Conservation (phyloP, 345 rosid species). For the Melastoma malabathricum region DNA sequence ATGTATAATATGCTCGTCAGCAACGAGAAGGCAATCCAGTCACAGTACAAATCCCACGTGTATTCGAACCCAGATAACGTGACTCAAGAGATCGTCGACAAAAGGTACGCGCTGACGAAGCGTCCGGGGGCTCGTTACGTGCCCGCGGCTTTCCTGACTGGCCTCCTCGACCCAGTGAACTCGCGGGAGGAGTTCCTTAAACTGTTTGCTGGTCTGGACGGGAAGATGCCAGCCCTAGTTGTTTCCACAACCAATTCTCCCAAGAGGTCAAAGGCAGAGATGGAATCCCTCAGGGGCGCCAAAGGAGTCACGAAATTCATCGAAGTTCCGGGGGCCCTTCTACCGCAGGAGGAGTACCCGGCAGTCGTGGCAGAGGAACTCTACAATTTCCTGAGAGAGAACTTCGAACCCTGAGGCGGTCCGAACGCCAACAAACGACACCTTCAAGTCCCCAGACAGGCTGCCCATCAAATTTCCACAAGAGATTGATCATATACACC, state of each 20-base stretch:
- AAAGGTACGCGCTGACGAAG: conserved; percentile 60
- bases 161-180: conserved; percentile 72
- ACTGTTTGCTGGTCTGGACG: conserved; percentile 54
- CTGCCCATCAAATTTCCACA: too few species aligned
- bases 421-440: too few species aligned
- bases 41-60: conserved; percentile 82
- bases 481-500: too few species aligned
- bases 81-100: conserved; percentile 40
- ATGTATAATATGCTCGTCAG: conserved; percentile 87
- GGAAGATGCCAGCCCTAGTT: conserved; percentile 44
- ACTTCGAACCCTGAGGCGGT: conserved; percentile 14
- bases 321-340: conserved; percentile 70
- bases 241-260: conserved; percentile 60
- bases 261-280: conserved; percentile 82
- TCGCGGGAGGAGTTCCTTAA: conserved; percentile 60
- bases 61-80: conserved; percentile 77
- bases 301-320: conserved; percentile 63
- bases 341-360: conserved; percentile 92
- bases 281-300: conserved; percentile 64
- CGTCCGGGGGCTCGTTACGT: conserved; percentile 70
- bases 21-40: conserved; percentile 75
- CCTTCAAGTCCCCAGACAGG: too few species aligned
- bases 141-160: conserved; percentile 85
- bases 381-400: conserved; percentile 46
- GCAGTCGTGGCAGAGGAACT: conserved; percentile 50